Evolutionary conservation across 2,329 filamentous ascomycete species (phyloP), one percentile per base, ranked within the genome.

Genomic region (Neopestalotiopsis sp.): DNA sequence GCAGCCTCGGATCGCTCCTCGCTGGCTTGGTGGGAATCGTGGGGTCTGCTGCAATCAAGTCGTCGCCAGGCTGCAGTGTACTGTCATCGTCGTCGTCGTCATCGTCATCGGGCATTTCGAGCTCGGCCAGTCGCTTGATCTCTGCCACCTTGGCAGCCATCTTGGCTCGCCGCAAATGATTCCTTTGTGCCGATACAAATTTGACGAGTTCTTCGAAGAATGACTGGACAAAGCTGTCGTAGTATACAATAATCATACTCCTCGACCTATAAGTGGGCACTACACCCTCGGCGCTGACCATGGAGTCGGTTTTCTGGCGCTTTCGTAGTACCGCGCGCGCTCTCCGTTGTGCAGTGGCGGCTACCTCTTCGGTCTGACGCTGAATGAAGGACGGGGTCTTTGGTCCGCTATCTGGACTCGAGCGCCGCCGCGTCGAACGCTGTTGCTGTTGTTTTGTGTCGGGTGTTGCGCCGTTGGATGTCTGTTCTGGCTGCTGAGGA

Each of bases 201-300:
- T 94, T 91, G 68, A 97, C 94, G 64, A 97, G 83, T 67, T 91
- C 87, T 74, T 97, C 94, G 72, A 98, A 94, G 53, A 91, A 90
- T 65, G 89, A 89, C 77, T 98, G 94, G 3, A 97, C 91, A 71
- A 94, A 91, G 73, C 92, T 93, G 77, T 98, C 95, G 78, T 98
- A 98, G 80, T 94, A 95, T n/a, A 98, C 92, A 56, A 96, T 91
- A 61, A 95, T 91, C 86, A 94, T 92, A 68, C 87, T 91, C 72
- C 92, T 89, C 3, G 90, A 90, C 67, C 92, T 90, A 77, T 92
- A 92, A 71, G 89, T 88, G 12, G 83, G 79, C 1, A 84, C 78
- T 2, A 81, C 78, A 12, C 79, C 80, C 45, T 87, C 85, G 45
- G 80, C 82, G 57, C 86, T 89, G 65, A 85, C 73, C 73, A 89